Conservation (phyloP, 805 yeast species). For the Kazachstania taianensis region DNA sequence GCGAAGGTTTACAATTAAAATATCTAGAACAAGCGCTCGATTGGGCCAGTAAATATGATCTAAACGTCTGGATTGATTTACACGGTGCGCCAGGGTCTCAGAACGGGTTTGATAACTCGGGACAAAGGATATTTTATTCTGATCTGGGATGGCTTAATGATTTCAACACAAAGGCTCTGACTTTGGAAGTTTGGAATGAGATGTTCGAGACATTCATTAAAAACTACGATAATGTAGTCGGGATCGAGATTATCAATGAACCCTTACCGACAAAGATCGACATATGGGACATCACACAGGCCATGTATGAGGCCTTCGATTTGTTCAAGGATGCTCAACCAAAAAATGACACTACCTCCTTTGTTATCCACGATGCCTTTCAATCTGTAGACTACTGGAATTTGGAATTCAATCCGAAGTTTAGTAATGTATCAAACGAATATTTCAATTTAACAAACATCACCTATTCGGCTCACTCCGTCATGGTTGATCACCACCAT, state of each 20-base stretch:
- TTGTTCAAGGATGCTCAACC: constrained; percentile 15
- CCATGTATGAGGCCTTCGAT: constrained; percentile 28
- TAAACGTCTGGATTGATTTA: constrained; percentile 65
- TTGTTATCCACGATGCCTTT: constrained; percentile 63
- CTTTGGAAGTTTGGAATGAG: constrained; percentile 40
- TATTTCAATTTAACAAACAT: constrained; percentile 31
- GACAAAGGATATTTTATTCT: constrained; percentile 40
- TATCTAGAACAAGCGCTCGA: constrained; percentile 55
- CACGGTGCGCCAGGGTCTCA: constrained; percentile 83
- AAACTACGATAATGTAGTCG: constrained; percentile 38
- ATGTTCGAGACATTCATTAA: constrained; percentile 39
- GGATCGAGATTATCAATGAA: constrained; percentile 63
- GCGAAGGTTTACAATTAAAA: constrained; percentile 44
- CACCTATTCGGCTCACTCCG: constrained; percentile 41
- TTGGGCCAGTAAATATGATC: constrained; percentile 53
- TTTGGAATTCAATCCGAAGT: constrained; percentile 30
- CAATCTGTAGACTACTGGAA: constrained; percentile 47
- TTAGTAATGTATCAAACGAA: constrained; percentile 20
- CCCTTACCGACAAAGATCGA: constrained; percentile 46
- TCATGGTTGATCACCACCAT: constrained; percentile 80
- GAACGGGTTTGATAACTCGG: constrained; percentile 79
- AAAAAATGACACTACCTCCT: constrained; percentile 29
- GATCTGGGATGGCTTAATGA: constrained; percentile 36
- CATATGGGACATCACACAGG: constrained; percentile 27
- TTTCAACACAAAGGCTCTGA: constrained; percentile 34